Conservation (phyloP, 2,329 filamentous ascomycete genomes). For the Penicillium sclerotiorum region DNA sequence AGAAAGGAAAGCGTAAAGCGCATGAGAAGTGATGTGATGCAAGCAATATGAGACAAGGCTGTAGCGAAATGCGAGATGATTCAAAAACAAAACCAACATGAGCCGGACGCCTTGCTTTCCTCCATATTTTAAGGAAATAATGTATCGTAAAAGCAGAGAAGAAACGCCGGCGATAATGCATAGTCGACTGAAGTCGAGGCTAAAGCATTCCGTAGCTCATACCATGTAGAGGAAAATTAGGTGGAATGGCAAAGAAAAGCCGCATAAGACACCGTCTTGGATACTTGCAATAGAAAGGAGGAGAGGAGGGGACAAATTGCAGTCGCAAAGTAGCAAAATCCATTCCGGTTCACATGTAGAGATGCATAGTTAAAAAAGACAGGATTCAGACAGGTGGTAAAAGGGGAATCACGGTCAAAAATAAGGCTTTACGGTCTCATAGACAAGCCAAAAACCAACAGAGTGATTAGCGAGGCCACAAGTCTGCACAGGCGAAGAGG, state of each 20-base stretch:
- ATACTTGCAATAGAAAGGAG: constrained; percentile 13
- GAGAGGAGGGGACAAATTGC: constrained; percentile 7
- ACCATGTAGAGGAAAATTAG: constrained; percentile 14
- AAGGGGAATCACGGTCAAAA: constrained; percentile 35
- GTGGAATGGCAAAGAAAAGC: constrained; percentile 16
- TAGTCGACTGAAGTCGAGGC: constrained; percentile 9
- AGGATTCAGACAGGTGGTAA: constrained; percentile 24
- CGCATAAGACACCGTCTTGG: constrained; percentile 13
- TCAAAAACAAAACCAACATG: background rate
- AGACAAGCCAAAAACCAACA: constrained; percentile 11
- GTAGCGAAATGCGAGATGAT: constrained; percentile 2
- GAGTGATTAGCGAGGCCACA: background rate
- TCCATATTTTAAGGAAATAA: constrained; percentile 8
- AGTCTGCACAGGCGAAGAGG: constrained; percentile 13
- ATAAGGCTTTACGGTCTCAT: constrained; percentile 27
- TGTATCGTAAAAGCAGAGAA: constrained; percentile 4
- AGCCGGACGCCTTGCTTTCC: constrained; percentile 14
- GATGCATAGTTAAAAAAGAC: constrained; percentile 30
- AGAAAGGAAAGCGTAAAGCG: constrained; percentile 3
- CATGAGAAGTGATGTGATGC: background rate
- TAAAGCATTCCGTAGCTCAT: constrained; percentile 20
- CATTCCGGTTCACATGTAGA: constrained; percentile 29
- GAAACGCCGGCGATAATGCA: constrained; percentile 16
- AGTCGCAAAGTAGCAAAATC: constrained; percentile 26
- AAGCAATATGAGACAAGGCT: background rate